Conservation (phyloP, 192 early-diverging fungal species). For the Geranomyces variabilis region DNA sequence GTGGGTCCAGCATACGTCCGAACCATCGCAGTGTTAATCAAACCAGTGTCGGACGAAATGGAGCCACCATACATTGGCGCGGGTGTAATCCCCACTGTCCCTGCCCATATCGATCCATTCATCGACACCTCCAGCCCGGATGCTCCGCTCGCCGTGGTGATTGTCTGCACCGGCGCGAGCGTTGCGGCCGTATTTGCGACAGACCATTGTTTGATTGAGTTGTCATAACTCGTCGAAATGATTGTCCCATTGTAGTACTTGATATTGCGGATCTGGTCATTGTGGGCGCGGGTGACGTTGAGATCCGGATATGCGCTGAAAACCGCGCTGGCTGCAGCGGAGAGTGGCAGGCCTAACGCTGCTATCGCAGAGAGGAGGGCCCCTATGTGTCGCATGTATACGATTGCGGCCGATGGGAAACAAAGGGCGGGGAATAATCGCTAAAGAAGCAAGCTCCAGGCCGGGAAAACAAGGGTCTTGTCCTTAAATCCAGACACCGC, state of each 20-base stretch:
- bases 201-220: background rate
- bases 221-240: conserved; percentile 8
- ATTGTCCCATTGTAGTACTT: background rate
- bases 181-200: background rate
- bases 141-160: background rate
- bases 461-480: too few relatives aligned
- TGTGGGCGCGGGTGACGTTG: background rate
- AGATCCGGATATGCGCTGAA: background rate
- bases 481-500: too few relatives aligned
- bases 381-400: too few relatives aligned
- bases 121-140: background rate
- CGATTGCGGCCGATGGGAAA: too few relatives aligned
- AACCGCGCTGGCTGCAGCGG: too few relatives aligned
- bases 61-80: background rate
- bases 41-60: background rate
- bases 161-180: background rate
- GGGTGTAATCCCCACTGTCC: background rate
- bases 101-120: background rate
- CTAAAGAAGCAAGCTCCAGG: too few relatives aligned
- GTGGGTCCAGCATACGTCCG: background rate
- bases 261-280: background rate
- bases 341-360: too few relatives aligned
- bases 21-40: background rate
- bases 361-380: too few relatives aligned
- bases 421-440: too few relatives aligned